Evolutionary conservation across 139 green algal species (phyloP).

Genomic region (Chlamydomonas asymmetrica): DNA sequence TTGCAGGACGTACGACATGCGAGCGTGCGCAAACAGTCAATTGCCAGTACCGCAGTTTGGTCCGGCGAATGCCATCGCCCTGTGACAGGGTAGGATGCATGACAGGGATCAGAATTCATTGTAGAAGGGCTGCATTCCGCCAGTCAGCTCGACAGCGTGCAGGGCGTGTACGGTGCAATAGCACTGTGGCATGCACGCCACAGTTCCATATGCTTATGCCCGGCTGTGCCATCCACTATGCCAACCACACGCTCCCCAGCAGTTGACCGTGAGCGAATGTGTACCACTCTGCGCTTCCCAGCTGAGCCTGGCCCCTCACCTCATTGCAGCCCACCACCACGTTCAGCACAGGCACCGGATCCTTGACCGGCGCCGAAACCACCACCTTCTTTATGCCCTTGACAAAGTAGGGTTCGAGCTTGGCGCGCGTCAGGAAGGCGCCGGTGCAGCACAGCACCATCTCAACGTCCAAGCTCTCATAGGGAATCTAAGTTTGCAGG

Average conservation of each 20-base stretch:
- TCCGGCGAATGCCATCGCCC: not conserved
- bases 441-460: slow-evolving; percentile 76
- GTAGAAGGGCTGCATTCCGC: too few relatives aligned
- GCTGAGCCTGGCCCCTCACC: slow-evolving; percentile 32
- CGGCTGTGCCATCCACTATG: too few relatives aligned
- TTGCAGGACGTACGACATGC: not conserved
- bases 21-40: not conserved
- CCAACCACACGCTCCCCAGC: too few relatives aligned
- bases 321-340: slow-evolving; percentile 85
- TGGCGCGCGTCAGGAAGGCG: slow-evolving; percentile 63
- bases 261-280: too few relatives aligned
- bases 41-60: not conserved
- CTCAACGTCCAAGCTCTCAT: slow-evolving; percentile 33
- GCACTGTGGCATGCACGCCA: too few relatives aligned
- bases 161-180: too few relatives aligned
- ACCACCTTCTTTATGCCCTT: slow-evolving; percentile 65
- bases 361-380: slow-evolving; percentile 84
- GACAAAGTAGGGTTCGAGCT: slow-evolving; percentile 72
- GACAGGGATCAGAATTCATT: too few relatives aligned
- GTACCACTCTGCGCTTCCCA: too few relatives aligned
- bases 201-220: too few relatives aligned
- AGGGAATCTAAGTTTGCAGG: too few relatives aligned
- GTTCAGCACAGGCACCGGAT: slow-evolving; percentile 74
- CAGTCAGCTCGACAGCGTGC: too few relatives aligned
- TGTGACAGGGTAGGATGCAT: too few relatives aligned